phyloP scores from a whole-genome alignment of 2,329 filamentous ascomycete genomes.

The Alternaria dauci region DNA sequence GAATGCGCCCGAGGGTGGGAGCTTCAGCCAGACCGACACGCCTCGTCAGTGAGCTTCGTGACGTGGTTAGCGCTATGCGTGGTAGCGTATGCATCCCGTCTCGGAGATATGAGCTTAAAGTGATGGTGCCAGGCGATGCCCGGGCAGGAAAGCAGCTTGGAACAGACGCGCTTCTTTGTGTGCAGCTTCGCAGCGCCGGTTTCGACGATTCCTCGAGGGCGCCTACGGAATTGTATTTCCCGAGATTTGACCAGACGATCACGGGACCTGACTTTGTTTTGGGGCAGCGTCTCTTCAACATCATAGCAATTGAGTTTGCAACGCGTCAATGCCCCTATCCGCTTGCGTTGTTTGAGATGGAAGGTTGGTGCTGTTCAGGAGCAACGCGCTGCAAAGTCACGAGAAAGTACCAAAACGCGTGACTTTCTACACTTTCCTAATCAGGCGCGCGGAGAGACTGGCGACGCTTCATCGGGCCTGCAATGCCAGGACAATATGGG shows the following conservation, averaged over 20 bases:
- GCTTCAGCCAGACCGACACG: conserved; percentile 5
- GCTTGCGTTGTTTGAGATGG: not conserved
- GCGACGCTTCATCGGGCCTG: conserved; percentile 17
- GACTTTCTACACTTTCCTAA: conserved; percentile 10
- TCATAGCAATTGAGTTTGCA: not conserved
- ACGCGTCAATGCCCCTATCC: not conserved
- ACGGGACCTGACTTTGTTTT: not conserved
- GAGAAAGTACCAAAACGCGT: conserved; percentile 12
- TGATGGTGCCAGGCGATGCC: conserved; percentile 5
- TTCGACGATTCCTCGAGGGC: not conserved
- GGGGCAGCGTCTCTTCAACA: not conserved
- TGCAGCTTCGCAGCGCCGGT: not conserved
- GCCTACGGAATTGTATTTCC: not conserved
- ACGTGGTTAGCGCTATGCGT: conserved; percentile 20
- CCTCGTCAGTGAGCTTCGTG: conserved; percentile 2
- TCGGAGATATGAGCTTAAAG: conserved; percentile 9
- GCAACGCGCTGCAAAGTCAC: conserved; percentile 11
- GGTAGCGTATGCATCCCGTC: conserved; percentile 2
- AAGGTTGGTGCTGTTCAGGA: not conserved
- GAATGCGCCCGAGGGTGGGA: not conserved
- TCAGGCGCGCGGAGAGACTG: conserved; percentile 6
- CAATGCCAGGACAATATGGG: conserved; percentile 13
- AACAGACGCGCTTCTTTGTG: not conserved
- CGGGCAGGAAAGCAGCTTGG: not conserved
- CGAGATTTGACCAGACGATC: not conserved